Conservation (phyloP, 352 stramenopile genomes). For the Phytophthora foliorum region DNA sequence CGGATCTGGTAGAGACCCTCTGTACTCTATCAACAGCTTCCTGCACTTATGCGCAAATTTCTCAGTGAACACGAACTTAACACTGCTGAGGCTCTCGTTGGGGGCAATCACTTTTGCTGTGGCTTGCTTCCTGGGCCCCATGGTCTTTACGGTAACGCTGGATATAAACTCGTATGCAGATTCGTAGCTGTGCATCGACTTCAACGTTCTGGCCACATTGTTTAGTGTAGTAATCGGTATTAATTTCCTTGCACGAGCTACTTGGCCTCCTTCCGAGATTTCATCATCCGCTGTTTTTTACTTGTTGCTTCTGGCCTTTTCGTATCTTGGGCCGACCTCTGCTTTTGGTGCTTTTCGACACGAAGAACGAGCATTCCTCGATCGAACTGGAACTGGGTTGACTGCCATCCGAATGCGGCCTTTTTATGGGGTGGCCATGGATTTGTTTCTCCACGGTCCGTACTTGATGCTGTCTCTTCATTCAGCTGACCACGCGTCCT, state of each 20-base stretch:
- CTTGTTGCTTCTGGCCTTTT: slow-evolving; percentile 5
- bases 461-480: too few relatives aligned
- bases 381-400: slow-evolving; percentile 2
- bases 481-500: too few relatives aligned
- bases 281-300: slow-evolving; percentile 1
- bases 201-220: neutral
- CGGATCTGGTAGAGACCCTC: neutral
- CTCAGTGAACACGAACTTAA: neutral
- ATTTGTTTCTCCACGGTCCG: too few relatives aligned
- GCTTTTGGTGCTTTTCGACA: slow-evolving; percentile 8
- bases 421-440: too few relatives aligned
- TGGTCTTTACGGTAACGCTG: neutral
- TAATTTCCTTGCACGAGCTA: slow-evolving; percentile 3
- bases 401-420: neutral
- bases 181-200: slow-evolving; percentile 2
- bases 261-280: slow-evolving; percentile 1
- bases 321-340: neutral
- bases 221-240: neutral
- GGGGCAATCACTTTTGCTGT: neutral
- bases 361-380: slow-evolving; percentile 3
- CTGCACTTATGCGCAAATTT: neutral
- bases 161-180: neutral
- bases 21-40: neutral
- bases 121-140: neutral
- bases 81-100: neutral